Conservation (phyloP, 768 basidiomycete genomes). For the Agaricus blazei region DNA sequence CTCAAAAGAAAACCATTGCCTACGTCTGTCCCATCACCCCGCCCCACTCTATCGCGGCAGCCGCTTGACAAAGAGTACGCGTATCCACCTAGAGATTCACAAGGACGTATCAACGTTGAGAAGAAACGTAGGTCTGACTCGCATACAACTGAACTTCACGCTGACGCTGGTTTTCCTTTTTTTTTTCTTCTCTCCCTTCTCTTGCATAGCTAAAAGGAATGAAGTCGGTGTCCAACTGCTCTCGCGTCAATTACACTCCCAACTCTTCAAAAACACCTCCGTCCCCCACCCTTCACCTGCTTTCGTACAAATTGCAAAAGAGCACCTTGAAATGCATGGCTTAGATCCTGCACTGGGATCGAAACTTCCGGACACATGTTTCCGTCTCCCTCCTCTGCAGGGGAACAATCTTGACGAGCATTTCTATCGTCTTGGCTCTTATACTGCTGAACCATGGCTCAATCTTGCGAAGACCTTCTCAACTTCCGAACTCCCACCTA, state of each 20-base stretch:
- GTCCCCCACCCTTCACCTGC: constrained; percentile 57
- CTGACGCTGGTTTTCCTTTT: neutral
- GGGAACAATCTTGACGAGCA: constrained; percentile 82
- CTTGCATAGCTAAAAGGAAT: constrained; percentile 60
- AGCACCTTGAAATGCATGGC: constrained; percentile 78
- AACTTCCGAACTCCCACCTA: constrained; percentile 49
- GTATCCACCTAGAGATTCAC: neutral
- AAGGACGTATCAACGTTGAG: neutral
- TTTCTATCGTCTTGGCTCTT: constrained; percentile 73
- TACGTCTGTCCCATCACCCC: neutral
- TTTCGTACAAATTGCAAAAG: constrained; percentile 69
- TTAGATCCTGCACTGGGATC: constrained; percentile 80
- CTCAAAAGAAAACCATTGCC: constrained; percentile 2
- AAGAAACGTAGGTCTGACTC: constrained; percentile 1
- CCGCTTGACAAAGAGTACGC: neutral
- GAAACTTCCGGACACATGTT: constrained; percentile 69
- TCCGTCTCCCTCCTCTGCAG: constrained; percentile 81
- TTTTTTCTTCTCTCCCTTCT: neutral
- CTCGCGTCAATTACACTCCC: constrained; percentile 71
- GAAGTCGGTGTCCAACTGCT: constrained; percentile 92
- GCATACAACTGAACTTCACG: neutral
- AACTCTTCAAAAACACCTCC: constrained; percentile 70
- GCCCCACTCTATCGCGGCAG: neutral
- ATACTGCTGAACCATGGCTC: constrained; percentile 74
- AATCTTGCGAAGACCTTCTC: constrained; percentile 59